These are phyloP conservation scores for Nidula microcarpa DNA, from an alignment of 768 basidiomycete genomes.

Conservation along the genomic window DNA sequence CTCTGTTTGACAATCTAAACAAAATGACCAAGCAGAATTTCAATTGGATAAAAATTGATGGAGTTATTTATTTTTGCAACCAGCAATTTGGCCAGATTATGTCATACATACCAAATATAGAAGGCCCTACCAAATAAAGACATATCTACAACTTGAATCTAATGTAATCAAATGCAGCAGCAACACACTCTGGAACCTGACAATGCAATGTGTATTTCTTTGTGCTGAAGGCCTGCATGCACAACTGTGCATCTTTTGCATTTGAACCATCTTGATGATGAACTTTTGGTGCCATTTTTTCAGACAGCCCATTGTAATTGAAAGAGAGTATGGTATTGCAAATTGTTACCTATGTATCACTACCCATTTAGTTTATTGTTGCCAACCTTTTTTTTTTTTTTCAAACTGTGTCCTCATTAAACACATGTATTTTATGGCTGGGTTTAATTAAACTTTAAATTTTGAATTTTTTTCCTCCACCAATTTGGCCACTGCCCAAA, in stretches of 20 bases:
- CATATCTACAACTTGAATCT: neutral
- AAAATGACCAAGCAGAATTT: neutral
- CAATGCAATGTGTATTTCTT: neutral
- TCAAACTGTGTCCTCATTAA: too few relatives aligned
- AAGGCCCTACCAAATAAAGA: neutral
- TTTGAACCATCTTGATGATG: neutral
- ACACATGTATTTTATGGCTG: too few relatives aligned
- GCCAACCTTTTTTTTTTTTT: too few relatives aligned
- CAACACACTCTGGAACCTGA: neutral
- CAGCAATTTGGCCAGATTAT: neutral
- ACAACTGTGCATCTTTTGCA: neutral
- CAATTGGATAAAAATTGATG: neutral
- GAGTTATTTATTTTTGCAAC: neutral
- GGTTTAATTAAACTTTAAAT: too few relatives aligned
- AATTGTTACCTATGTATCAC: too few relatives aligned
- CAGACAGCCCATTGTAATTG: too few relatives aligned
- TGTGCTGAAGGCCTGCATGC: neutral
- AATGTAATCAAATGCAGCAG: neutral
- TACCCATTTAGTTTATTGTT: too few relatives aligned
- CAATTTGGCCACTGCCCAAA: neutral
- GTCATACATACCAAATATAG: neutral
- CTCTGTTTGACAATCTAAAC: neutral
- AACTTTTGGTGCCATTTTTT: neutral
- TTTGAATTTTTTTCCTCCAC: neutral
- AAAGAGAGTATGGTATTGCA: too few relatives aligned